These are phyloP conservation scores for Paraphoma sp. DNA, from an alignment of 2,329 filamentous ascomycete genomes.

Conservation along the genomic window DNA sequence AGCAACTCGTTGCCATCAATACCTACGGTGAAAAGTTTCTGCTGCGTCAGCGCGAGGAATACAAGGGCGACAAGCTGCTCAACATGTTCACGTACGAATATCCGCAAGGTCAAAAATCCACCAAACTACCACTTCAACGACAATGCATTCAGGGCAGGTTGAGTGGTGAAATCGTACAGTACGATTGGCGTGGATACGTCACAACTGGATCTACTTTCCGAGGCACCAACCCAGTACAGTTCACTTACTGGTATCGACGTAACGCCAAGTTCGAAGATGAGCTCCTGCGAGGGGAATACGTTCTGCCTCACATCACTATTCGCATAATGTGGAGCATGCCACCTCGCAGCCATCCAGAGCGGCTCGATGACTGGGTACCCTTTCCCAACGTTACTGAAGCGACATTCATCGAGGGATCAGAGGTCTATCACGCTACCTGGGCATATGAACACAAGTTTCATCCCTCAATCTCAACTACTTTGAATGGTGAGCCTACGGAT, in stretches of 20 bases:
- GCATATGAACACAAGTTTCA: conserved; percentile 47
- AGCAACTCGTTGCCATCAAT: conserved; percentile 46
- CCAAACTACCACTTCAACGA: conserved; percentile 43
- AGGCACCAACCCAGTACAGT: conserved; percentile 58
- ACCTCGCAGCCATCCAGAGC: conserved; percentile 56
- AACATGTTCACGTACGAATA: conserved; percentile 51
- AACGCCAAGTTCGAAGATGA: conserved; percentile 61
- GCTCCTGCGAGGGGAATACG: conserved; percentile 60
- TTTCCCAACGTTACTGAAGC: conserved; percentile 61
- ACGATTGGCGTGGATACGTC: conserved; percentile 60
- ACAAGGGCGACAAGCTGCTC: conserved; percentile 2
- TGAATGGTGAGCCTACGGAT: conserved; percentile 57
- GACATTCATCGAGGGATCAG: conserved; percentile 58
- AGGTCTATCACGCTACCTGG: conserved; percentile 58
- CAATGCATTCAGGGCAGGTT: conserved; percentile 55
- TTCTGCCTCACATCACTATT: conserved; percentile 58
- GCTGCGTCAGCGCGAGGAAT: conserved; percentile 34
- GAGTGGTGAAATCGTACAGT: conserved; percentile 55
- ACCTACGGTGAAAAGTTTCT: conserved; percentile 54
- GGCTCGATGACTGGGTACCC: conserved; percentile 60
- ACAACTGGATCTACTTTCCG: conserved; percentile 60
- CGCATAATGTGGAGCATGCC: conserved; percentile 61
- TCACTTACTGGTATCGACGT: conserved; percentile 61
- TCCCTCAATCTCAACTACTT: conserved; percentile 41
- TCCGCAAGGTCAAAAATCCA: conserved; percentile 44